Evolutionary conservation across 768 basidiomycete species (phyloP).

Genomic region (Tephrocybe sp.): DNA sequence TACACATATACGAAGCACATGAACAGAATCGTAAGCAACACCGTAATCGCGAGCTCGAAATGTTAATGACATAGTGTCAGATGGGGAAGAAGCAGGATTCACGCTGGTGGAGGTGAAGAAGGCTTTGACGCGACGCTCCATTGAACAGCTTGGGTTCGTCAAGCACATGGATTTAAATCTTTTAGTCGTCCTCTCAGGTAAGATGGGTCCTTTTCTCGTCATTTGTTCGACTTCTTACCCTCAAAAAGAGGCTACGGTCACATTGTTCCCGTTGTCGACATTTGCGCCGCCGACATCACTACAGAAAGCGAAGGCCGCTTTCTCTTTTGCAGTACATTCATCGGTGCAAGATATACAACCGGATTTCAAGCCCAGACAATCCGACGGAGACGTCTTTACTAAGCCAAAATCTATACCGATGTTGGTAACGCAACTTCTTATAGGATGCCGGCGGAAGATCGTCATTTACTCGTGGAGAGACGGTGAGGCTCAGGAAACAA

Average conservation of each 20-base stretch:
- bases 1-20: constrained; percentile 52
- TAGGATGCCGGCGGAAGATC: constrained; percentile 85
- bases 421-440: constrained; percentile 72
- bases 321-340: constrained; percentile 79
- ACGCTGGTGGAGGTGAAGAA: constrained; percentile 67
- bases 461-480: constrained; percentile 88
- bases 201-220: constrained; percentile 17
- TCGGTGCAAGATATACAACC: constrained; percentile 47
- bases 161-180: constrained; percentile 86
- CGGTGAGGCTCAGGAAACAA: constrained; percentile 71
- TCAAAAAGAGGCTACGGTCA: constrained; percentile 64
- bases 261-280: constrained; percentile 74
- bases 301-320: constrained; percentile 73
- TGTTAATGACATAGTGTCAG: constrained; percentile 8
- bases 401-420: constrained; percentile 54
- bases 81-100: constrained; percentile 30
- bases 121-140: constrained; percentile 59
- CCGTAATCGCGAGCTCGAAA: background rate
- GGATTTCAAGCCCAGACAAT: constrained; percentile 21
- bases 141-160: constrained; percentile 88
- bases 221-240: background rate
- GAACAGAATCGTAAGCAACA: constrained; percentile 34
- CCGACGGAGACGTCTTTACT: constrained; percentile 28
- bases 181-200: constrained; percentile 83
- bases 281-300: constrained; percentile 72